Base-by-base conservation (phyloP, 2,329 filamentous ascomycete species). In the Fusarium foetens region DNA sequence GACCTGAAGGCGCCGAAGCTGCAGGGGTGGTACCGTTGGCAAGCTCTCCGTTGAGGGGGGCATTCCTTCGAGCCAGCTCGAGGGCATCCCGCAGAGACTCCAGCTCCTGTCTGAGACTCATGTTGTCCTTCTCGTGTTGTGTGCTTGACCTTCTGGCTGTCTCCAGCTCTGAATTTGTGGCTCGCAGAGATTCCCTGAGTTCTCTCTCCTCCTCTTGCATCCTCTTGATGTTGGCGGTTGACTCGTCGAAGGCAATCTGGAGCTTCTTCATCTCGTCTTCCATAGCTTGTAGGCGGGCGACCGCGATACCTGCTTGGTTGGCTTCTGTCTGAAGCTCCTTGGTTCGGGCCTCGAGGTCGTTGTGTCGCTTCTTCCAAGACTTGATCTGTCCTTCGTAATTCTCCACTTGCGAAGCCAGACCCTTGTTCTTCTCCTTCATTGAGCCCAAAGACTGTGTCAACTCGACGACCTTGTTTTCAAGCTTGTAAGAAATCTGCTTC, bases 391-490 rank as follows among this genome's bases (percentile, higher is more conserved):
- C 92, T 81, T 99, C 95, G 84, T 98, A 98, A 81, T 93, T 98
- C 83, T 98, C 94, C 53, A 99, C 92, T 82, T 98, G 95, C 39
- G 89, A 91, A 76, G 93, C 87, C 69, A 99, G 88, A 65, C 89
- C 89, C 86, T 97, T 98, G 89, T 99, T 99, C 84, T 97, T 94
- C 71, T 92, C 90, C 86, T 97, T 97, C 88, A 97, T 92, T 14
- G 94, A 92, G 74, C 96, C 95, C 76, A 99, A 84, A 54, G 92
- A 94, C 82, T 99, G 96, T 3, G 96, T 99, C 78, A 99, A 89
- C 85, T 99, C 96, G 71, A 99, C 94, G 71, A 99, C 96, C 90
- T 99, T 99, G 88, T 99, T 98, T 83, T 99, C 96, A 77, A 99
- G 86, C 86, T 97, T 98, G 87, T 99, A 99, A 5, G 96, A 98